These are phyloP conservation scores for Pseudogymnoascus sp. DNA, from an alignment of 2,329 filamentous ascomycete species.

Conservation along the genomic window DNA sequence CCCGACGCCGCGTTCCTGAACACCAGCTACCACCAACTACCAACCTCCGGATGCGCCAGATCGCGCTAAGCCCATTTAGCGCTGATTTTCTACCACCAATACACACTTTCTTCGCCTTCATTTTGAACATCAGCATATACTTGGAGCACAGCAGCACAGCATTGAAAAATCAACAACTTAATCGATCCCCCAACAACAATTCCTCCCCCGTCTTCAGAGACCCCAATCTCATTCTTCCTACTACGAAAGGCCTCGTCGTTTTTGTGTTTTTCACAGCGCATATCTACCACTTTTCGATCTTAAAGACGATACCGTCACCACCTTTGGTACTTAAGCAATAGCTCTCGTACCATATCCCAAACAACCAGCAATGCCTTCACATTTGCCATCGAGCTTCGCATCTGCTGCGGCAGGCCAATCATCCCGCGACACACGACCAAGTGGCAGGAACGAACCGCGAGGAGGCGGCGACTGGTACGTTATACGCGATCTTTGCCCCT, in stretches of 20 bases:
- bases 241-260: constrained; percentile 3
- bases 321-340: constrained; percentile 6
- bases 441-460: constrained; percentile 48
- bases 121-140: constrained; percentile 9
- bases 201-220: not conserved
- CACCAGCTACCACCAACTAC: not conserved
- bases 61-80: constrained; percentile 9
- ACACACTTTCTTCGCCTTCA: constrained; percentile 10
- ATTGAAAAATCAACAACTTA: constrained; percentile 7
- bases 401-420: constrained; percentile 73
- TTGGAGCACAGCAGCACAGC: constrained; percentile 7
- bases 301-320: constrained; percentile 8
- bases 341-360: not conserved
- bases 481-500: constrained; percentile 8
- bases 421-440: constrained; percentile 49
- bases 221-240: not conserved
- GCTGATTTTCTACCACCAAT: constrained; percentile 7
- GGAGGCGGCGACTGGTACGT: constrained; percentile 66
- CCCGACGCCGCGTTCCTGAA: constrained; percentile 8
- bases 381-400: constrained; percentile 75
- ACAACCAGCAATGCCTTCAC: constrained; percentile 50
- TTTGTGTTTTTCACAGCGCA: constrained; percentile 7
- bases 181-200: constrained; percentile 5
- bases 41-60: constrained; percentile 6
- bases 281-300: not conserved